These are phyloP conservation scores for Cryphonectria nitschkei DNA, from an alignment of 2,329 filamentous ascomycete species.

Conservation along the genomic window DNA sequence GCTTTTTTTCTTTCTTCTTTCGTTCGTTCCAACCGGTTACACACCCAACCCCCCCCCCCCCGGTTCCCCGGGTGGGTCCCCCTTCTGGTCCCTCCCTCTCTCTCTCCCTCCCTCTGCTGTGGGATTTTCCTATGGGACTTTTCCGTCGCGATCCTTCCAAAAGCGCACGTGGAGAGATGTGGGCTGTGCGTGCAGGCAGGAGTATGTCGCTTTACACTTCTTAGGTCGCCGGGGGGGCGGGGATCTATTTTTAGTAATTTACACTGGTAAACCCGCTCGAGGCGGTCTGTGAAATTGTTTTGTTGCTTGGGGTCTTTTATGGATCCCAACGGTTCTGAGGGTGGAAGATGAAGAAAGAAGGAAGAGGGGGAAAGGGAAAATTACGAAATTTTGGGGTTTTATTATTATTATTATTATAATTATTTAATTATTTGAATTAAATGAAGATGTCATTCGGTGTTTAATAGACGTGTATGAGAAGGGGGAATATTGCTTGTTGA, in stretches of 20 bases:
- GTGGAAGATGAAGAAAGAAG: background rate
- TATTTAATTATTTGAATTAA: background rate
- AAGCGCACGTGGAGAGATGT: background rate
- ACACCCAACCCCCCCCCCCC: background rate
- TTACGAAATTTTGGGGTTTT: background rate
- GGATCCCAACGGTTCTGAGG: background rate
- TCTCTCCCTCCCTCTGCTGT: background rate
- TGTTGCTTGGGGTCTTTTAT: background rate
- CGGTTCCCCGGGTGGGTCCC: background rate
- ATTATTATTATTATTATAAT: background rate
- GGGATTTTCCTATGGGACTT: background rate
- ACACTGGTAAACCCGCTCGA: background rate
- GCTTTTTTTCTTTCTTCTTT: background rate
- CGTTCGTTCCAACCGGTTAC: too few relatives aligned
- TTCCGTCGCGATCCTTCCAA: background rate
- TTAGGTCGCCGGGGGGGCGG: background rate
- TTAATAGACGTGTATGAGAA: background rate
- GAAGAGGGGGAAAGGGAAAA: background rate
- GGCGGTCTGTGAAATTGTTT: background rate
- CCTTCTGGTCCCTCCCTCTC: background rate
- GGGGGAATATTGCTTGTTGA: background rate
- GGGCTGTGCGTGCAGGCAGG: constrained; percentile 6
- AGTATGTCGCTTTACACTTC: background rate
- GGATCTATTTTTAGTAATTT: constrained; percentile 1
- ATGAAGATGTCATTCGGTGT: background rate